Evolutionary conservation across 2,329 filamentous ascomycete genomes (phyloP), one percentile per base, ranked within the genome.

Genomic region (Penicillium corylophilum): DNA sequence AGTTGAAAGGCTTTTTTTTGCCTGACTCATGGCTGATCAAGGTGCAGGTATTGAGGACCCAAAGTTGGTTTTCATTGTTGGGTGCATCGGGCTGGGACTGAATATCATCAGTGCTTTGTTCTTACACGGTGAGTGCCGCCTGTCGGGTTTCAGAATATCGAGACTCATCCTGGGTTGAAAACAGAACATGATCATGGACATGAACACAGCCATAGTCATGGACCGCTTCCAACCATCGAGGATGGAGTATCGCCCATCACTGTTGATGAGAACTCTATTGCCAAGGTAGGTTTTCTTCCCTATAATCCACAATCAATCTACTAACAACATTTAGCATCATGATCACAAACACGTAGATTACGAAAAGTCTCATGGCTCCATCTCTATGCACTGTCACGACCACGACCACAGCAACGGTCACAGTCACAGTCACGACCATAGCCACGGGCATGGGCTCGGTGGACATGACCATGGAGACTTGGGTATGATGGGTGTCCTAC

Each of bases 401-500:
- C 57, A 56, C 29, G 40, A 29, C 2, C 50, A 57, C 20, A 31
- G 38, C 4, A 53, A 53, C 38, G 31, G 50, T 1, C 57, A 59
- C 44, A 44, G 42, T 4, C 55, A 55, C 31, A 29, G 31, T 31
- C 67, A 71, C 51, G 56, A 60, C 5, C 56, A 64, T 47, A 55
- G 61, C 12, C 64, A 71, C 22, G 63, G 60, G 20, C 63, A 69
- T 36, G 59, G 58, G 24, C 24, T 7, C 9, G 24, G 24, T 28
- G 56, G 61, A 13, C 64, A 71, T 22, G 63, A 60, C 22, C 63
- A 69, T 40, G 59, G 58, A 51, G 85, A 91, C 64, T 74, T 91
- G n/a, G 86, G 84, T 10, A 86, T 89, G 76, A 73, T 88, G 55
- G 87, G 85, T 1, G 86, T 89, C 1, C 64, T 91, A 10, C 71